Evolutionary conservation across 768 basidiomycete species (phyloP), one percentile per base, ranked within the genome.

Genomic region (Fomitopsis pulvina): DNA sequence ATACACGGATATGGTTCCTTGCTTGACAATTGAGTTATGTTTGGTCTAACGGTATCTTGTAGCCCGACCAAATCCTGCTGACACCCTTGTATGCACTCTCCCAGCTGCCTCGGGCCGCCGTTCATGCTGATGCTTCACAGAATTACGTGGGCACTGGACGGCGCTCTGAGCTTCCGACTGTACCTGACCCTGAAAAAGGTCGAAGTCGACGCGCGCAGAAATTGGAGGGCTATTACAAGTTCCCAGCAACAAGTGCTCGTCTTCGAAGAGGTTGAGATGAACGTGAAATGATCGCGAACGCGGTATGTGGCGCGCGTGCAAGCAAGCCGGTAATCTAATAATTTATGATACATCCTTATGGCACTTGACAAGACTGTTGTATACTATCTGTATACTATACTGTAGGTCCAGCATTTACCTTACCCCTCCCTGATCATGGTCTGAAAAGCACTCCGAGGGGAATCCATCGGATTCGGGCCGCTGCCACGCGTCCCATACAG

Each of bases 131-230:
- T 11, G 18, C 6, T n/a, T 8, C 26, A 5, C 25, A 46, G 45
- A n/a, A 18, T 37, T 46, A 29, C 45, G 20, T 46, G 45, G 45
- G n/a, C 45, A 2, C 28, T 46, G 8, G 45, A 46, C 32, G 30
- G 25, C 29, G 30, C 21, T 6, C 45, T 46, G n/a, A 37, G 45
- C 30, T 46, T 22, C 24, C 29, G 32, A 22, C 32, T 46, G 6
- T 37, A 32, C n/a, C 30, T 46, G 12, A 46, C 18, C 18, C 20
- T 46, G 45, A 46, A 46, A 29, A 10, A 18, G 10, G 25, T 46
- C 20, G 45, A 46, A 37, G 25, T 37, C 4, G 20, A 21, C 4
- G 24, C 5, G 9, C n/a, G 45, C n/a, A 5, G 14, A 3, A 20
- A 22, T 2, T 46, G 45, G 45, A 32, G 18, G n/a, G 18, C 28